Evolutionary conservation across 495 filamentous ascomycete species (phyloP).

Genomic region (Glonium stellatum): DNA sequence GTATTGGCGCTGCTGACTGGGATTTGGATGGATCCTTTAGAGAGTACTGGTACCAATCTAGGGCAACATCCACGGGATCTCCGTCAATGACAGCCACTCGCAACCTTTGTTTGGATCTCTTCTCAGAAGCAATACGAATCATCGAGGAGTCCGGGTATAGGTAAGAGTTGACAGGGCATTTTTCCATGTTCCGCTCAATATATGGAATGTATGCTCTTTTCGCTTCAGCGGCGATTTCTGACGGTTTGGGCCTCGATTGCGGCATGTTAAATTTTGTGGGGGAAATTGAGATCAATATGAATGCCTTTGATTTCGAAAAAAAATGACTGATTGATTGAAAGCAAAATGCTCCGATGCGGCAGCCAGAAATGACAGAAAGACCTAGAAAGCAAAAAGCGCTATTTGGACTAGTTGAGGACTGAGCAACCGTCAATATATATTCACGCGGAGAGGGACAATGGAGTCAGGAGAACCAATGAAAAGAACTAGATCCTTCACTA

Average conservation of each 20-base stretch:
- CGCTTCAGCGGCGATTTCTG: slow-evolving; percentile 62
- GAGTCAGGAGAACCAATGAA: slow-evolving; percentile 13
- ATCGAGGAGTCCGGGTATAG: slow-evolving; percentile 34
- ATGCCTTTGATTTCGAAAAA: not conserved
- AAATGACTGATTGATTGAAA: not conserved
- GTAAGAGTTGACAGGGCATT: slow-evolving; percentile 44
- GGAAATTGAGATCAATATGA: not conserved
- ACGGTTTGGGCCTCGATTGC: slow-evolving; percentile 55
- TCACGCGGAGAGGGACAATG: not conserved
- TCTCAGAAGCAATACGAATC: slow-evolving; percentile 29
- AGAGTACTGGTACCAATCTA: slow-evolving; percentile 48
- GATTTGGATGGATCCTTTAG: slow-evolving; percentile 9
- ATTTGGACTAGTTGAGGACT: not conserved
- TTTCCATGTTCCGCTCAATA: slow-evolving; percentile 47
- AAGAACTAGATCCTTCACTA: slow-evolving; percentile 15
- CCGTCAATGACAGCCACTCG: slow-evolving; percentile 51
- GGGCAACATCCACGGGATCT: slow-evolving; percentile 62
- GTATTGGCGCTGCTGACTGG: slow-evolving; percentile 41
- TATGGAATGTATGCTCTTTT: slow-evolving; percentile 57
- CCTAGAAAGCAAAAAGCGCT: not conserved
- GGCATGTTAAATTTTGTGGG: slow-evolving; percentile 43
- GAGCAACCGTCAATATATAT: not conserved
- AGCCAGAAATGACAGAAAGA: not conserved
- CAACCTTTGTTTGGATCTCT: slow-evolving; percentile 28
- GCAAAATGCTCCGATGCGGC: not conserved